Evolutionary conservation across 129 eudicot genomes (phyloP).

Genomic region (Rutidosis leptorrhynchoides): DNA sequence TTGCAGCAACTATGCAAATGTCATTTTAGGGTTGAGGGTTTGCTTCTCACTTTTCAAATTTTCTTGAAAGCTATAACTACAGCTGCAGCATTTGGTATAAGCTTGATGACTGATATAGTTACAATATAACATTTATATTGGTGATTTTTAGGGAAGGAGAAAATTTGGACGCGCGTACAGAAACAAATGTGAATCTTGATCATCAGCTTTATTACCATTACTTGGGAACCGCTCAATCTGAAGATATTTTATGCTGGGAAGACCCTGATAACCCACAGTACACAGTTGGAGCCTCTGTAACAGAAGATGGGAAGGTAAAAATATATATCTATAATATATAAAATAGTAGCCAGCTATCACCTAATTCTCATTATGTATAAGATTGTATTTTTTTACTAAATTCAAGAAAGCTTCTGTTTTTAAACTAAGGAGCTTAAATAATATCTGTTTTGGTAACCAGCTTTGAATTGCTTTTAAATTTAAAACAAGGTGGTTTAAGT

Average conservation of each 20-base stretch:
- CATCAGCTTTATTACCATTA: constrained; percentile 82
- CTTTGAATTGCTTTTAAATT: background rate
- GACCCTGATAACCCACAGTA: constrained; percentile 72
- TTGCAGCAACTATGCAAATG: background rate
- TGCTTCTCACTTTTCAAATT: background rate
- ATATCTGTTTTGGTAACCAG: background rate
- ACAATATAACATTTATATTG: background rate
- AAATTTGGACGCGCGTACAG: constrained; percentile 86
- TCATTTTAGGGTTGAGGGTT: background rate
- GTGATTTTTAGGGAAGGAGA: constrained; percentile 64
- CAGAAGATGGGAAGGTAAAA: constrained; percentile 90
- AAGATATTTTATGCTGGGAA: constrained; percentile 89
- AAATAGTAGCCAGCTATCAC: background rate
- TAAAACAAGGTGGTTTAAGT: background rate
- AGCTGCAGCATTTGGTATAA: background rate
- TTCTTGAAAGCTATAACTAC: background rate
- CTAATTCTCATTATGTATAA: background rate
- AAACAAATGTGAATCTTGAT: constrained; percentile 67
- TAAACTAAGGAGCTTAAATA: background rate
- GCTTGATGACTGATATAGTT: background rate
- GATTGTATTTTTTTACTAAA: background rate
- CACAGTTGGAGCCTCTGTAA: constrained; percentile 59
- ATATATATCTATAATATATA: background rate
- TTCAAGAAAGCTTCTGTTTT: background rate
- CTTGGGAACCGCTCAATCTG: constrained; percentile 84